Evolutionary conservation across 2,329 filamentous ascomycete genomes (phyloP), one percentile per base, ranked within the genome.

Genomic region (Ramichloridium luteum): DNA sequence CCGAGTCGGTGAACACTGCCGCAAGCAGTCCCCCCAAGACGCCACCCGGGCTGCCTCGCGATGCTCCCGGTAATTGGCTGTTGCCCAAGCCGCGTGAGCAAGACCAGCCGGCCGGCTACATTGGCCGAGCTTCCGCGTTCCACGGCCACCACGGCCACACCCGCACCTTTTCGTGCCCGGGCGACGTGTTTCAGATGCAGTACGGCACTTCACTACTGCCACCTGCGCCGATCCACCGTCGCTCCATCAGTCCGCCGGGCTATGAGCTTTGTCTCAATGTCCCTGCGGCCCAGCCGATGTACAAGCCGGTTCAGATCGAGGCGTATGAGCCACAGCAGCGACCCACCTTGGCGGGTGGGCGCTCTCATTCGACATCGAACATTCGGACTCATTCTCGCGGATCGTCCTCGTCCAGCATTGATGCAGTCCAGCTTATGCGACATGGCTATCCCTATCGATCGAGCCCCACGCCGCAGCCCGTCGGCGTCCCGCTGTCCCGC

Each of bases 371-470:
- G n/a, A n/a, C n/a, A n/a, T 48, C 45, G 2, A 46, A 39, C 20
- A 37, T 51, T 4, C 41, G 39, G 4, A 36, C 46, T 3, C 52
- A 55, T 32, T 47, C 49, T 10, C 49, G 52, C 6, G 49, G 51
- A 31, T 39, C 37, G 28, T 54, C 51, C 3, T 45, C 45, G 9
- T 44, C 47, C 23, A 54, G 47, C 39, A 49, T 56, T 23, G 51
- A 56, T 45, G 49, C 47, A 1, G 43, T 42, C 13, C 45, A 49
- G 36, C 47, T 55, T 6, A 47, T 42, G 28, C 76, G 75, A 44
- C 88, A 77, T 58, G 79, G 77, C 38, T 92, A 83, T 60, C 79
- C 84, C 28, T 93, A 90, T 59, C 65, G 37, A 52, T 63, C 46
- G 43, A 59, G 30, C 45, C 51, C 43, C 35, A 40, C 49, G 29